Base-by-base conservation (phyloP, 129 eudicot genomes). In the Artemisia argyi region DNA sequence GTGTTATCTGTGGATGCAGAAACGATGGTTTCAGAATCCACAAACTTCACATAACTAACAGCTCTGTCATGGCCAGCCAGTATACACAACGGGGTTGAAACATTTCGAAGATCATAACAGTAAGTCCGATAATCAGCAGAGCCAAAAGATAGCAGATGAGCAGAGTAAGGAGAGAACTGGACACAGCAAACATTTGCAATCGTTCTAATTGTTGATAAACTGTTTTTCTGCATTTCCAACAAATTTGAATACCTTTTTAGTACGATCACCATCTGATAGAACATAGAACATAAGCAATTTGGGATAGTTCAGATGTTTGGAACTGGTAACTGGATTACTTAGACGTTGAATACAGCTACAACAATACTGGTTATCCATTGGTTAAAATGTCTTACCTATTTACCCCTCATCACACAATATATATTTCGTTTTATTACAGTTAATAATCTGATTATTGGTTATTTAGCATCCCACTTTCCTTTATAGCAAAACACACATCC, bases 111-210 rank as follows among this genome's bases (percentile, higher is more conserved):
- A 79, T 94, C 98, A 56, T 80, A 94, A 77, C 96, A 90, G 60
- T 84, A 90, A 53, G 81, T 90, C 71, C 82, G 85, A 77, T 87
- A 94, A 85, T 94, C 97, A 1, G 97, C 95, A 35, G 97, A 86
- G 53, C 98, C 96, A 76, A 87, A 94, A 60, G 89, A 81, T 77
- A 94, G 69, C 69, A 90, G 74, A 79, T 94, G 78, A 66, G 86
- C 17, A 17, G 98, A 94, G 49, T 85, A 82, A 2, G 92, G 65
- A 53, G 97, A 94, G 87, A 94, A 94, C 76, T 90, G 98, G 30
- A 94, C 97, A 72, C 96, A 87, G 80, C 98, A 94, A 15, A 94
- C 89, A 74, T 94, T 94, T 66, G 98, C 98, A 53, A 81, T 73
- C 76, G 76, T 94, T 78, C 84, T 73, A 30, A 94, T 86, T 69